A percentile compares a stretch with the other conserved stretches of the same genome.
Conservation (phyloP, 257 asterid species). For the Euphrasia confusa region DNA sequence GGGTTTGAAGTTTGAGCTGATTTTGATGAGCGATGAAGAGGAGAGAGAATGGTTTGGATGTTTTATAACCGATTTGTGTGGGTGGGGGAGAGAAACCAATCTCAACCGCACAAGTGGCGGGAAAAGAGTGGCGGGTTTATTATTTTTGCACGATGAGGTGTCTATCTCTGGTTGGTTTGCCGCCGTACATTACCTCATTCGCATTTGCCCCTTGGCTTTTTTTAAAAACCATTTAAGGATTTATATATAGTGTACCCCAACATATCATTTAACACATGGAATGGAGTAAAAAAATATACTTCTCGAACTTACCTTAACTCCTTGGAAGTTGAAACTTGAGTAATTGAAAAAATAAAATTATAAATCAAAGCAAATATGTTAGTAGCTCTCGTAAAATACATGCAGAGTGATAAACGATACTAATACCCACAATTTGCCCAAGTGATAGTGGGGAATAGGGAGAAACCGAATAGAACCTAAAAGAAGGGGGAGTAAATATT, state of each 20-base stretch:
- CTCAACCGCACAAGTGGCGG: slow-evolving; percentile 43
- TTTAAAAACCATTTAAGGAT: no score
- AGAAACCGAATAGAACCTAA: not conserved
- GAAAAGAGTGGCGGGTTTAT: slow-evolving; percentile 20
- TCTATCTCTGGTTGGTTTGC: slow-evolving; percentile 19
- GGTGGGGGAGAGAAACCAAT: slow-evolving; percentile 25
- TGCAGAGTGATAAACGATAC: not conserved
- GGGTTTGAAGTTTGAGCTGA: slow-evolving; percentile 20
- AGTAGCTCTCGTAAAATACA: no score
- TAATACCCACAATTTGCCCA: not conserved
- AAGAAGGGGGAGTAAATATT: slow-evolving; percentile 22
- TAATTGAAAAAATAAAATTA: no score
- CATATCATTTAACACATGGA: no score
- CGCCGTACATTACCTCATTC: no score
- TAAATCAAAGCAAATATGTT: no score
- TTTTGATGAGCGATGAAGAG: slow-evolving; percentile 6
- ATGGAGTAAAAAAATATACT: no score
- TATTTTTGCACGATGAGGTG: slow-evolving; percentile 24
- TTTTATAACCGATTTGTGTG: slow-evolving; percentile 30
- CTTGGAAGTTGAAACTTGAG: no score
- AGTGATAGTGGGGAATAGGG: slow-evolving; percentile 19
- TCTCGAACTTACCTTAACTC: no score
- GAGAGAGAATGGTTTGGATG: slow-evolving; percentile 18
- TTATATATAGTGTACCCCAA: no score
- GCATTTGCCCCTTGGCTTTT: no score